Evolutionary conservation across 2,329 filamentous ascomycete species (phyloP).

Genomic region (Aspergillus texensis): DNA sequence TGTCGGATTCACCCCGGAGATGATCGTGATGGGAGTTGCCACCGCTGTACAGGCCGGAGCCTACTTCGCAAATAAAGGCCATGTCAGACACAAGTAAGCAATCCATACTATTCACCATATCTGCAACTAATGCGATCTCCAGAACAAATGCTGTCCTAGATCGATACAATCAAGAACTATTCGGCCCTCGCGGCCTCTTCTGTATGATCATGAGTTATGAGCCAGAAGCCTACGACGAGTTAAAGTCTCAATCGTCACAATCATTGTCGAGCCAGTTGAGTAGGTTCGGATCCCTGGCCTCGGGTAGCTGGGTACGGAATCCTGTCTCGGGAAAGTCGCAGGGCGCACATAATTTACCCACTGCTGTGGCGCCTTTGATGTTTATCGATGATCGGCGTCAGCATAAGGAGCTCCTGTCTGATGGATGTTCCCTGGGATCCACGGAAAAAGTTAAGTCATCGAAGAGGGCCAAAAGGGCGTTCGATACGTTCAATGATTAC

Average conservation of each 20-base stretch:
- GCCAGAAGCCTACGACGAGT: slow-evolving; percentile 30
- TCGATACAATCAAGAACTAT: slow-evolving; percentile 57
- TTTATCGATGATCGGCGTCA: background rate
- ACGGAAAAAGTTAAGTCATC: background rate
- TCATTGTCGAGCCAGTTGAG: background rate
- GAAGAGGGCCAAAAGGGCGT: background rate
- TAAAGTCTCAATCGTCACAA: background rate
- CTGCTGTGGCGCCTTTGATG: background rate
- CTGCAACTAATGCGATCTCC: background rate
- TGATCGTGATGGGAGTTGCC: slow-evolving; percentile 45
- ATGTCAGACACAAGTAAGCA: background rate
- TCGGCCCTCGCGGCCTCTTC: slow-evolving; percentile 56
- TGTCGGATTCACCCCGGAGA: slow-evolving; percentile 39
- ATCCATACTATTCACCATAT: background rate
- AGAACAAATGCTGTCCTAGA: slow-evolving; percentile 54
- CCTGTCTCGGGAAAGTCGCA: background rate
- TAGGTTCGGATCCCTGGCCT: background rate
- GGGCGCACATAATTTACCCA: background rate
- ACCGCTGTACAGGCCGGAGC: slow-evolving; percentile 46
- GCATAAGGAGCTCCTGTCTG: background rate
- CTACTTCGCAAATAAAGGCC: slow-evolving; percentile 42
- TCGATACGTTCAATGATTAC: background rate
- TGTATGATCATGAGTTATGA: slow-evolving; percentile 55
- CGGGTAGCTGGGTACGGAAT: background rate
- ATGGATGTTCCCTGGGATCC: no score